Conservation (phyloP, 169 alveolate genomes). For the Cryptosporidium viatorum region DNA sequence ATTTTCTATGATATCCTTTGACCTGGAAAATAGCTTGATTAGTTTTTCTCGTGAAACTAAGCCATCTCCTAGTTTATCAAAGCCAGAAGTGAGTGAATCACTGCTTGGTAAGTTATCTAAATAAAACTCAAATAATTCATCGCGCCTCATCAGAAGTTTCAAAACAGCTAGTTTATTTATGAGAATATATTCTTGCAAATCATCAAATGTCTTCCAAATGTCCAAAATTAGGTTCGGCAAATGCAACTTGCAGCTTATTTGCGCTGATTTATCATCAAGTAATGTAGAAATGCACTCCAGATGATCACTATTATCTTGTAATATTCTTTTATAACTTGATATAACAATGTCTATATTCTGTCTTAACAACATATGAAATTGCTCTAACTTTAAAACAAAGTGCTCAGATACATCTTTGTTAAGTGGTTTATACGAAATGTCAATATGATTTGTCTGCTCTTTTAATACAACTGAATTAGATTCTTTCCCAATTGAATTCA, state of each 20-base stretch:
- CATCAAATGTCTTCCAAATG: conserved; percentile 85
- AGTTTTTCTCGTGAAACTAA: conserved; percentile 75
- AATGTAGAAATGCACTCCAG: conserved; percentile 76
- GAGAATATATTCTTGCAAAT: conserved; percentile 82
- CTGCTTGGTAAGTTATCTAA: conserved; percentile 52
- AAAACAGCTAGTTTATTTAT: conserved; percentile 85
- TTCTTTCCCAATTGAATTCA: conserved; percentile 58
- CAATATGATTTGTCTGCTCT: conserved; percentile 11
- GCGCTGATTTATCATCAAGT: conserved; percentile 76
- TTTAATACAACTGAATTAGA: conserved; percentile 42
- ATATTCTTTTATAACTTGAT: conserved; percentile 69
- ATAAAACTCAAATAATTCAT: conserved; percentile 82
- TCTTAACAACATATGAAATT: conserved; percentile 77
- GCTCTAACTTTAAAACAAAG: conserved; percentile 15
- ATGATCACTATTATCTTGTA: conserved; percentile 78
- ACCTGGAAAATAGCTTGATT: conserved; percentile 53
- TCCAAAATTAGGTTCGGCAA: conserved; percentile 82
- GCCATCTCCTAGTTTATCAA: conserved; percentile 78
- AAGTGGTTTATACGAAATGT: conserved; percentile 62
- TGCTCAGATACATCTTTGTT: conserved; percentile 42
- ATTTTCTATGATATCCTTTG: conserved; percentile 9
- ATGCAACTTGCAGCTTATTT: conserved; percentile 77
- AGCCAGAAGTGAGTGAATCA: conserved; percentile 34
- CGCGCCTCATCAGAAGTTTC: conserved; percentile 86
- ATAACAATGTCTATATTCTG: conserved; percentile 80